Evolutionary conservation across 1,139 yeast species (phyloP), one percentile per base, ranked within the genome.

Genomic region (Scheffersomyces illinoinensis): DNA sequence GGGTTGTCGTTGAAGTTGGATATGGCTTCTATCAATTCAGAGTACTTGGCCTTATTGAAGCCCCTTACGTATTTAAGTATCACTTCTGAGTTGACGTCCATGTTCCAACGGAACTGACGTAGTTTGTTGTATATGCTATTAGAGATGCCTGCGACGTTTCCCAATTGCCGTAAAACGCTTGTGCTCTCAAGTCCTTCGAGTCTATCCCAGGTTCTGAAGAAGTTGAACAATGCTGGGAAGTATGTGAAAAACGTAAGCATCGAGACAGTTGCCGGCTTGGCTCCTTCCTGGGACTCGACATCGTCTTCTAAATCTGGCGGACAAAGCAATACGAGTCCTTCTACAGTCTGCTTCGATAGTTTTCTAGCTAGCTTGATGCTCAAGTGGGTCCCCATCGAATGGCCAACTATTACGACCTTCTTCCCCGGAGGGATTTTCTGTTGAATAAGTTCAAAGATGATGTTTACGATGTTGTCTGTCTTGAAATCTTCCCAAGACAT

Each of bases 371-470:
- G 72, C 64, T 83, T 80, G 6, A 83, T 75, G 4, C 85, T 76
- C 48, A 89, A 67, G 60, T 83, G 85, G 1, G 90, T 79, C 2
- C 96, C 96, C 91, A 89, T 88, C 0, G 95, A 89, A 71, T 90
- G 96, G 12, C 91, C 90, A 5, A 90, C 74, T 43, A 90, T 66
- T 1, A 89, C 82, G n/a, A 89, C 71, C 55, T 79, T 84, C 61
- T 79, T 79, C 52, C 84, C 70, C 1, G 70, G 67, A 0, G 84
- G 81, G 17, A 84, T 74, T 47, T 74, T 73, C 59, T 73, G 76
- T 46, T 61, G 57, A n/a, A 86, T 67, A 53, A 81, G 79, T 58
- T 75, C 79, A 54, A 73, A 71, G 14, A 86, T 64, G 5, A 84
- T 68, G 39, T 74, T 78, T n/a, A 81, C 85, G 19, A 89, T 75